Conservation (phyloP, 2,329 filamentous ascomycete species). For the Dryadomyces quercivorus region DNA sequence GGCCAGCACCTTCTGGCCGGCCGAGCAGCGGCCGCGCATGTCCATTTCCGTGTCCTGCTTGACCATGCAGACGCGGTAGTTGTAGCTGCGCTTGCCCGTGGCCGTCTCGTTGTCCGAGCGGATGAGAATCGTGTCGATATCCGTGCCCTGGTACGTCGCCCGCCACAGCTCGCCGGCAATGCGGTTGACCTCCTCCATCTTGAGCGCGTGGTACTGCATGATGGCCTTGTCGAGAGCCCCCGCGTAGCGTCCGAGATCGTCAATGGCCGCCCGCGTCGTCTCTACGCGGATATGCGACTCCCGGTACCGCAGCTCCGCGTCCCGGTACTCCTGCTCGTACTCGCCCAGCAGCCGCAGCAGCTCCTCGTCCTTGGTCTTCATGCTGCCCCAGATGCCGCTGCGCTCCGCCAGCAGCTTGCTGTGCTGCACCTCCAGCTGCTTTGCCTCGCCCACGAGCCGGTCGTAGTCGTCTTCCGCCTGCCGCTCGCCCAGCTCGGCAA, state of each 20-base stretch:
- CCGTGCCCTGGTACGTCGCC: constrained; percentile 90
- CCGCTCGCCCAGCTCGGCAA: constrained; percentile 61
- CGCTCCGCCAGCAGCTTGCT: constrained; percentile 61
- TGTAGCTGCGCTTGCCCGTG: constrained; percentile 55
- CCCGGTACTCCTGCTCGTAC: constrained; percentile 77
- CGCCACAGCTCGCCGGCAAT: constrained; percentile 97
- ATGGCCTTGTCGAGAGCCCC: constrained; percentile 87
- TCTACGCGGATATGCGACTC: constrained; percentile 81
- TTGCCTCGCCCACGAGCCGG: constrained; percentile 58
- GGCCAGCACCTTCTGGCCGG: constrained; percentile 91
- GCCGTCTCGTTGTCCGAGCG: constrained; percentile 75
- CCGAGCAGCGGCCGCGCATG: constrained; percentile 95
- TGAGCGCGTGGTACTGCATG: constrained; percentile 90
- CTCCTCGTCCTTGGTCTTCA: constrained; percentile 77
- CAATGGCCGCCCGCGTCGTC: constrained; percentile 85
- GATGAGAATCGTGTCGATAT: constrained; percentile 94
- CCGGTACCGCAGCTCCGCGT: constrained; percentile 69
- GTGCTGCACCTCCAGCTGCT: constrained; percentile 52
- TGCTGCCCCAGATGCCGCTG: constrained; percentile 60
- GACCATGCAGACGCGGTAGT: constrained; percentile 96
- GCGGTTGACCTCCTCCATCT: constrained; percentile 96
- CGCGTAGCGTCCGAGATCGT: constrained; percentile 74
- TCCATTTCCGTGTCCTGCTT: constrained; percentile 98
- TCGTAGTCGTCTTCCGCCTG: constrained; percentile 76
- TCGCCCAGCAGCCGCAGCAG: constrained; percentile 60